A percentile compares a stretch with the other conserved stretches of the same genome.
phyloP scores from a whole-genome alignment of 352 stramenopile species.

The Phytophthora podocarpi region DNA sequence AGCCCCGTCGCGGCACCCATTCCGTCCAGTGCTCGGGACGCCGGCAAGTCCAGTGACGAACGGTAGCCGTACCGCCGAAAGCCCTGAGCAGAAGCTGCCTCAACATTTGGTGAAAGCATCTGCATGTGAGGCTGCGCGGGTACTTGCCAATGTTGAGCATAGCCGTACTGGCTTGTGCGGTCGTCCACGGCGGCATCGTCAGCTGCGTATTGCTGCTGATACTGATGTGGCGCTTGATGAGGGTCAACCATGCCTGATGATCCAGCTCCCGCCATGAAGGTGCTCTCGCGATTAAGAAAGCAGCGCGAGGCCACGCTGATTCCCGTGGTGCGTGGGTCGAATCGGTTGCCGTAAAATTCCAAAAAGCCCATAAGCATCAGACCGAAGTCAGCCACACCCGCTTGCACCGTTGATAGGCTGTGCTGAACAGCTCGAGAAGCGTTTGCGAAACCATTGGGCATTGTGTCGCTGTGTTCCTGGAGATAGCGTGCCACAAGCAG shows the following conservation, averaged over 20 bases:
- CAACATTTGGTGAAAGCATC: slow-evolving; percentile 51
- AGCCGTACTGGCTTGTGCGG: slow-evolving; percentile 49
- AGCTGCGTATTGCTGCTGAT: slow-evolving; percentile 48
- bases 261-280: slow-evolving; percentile 34
- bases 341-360: slow-evolving; percentile 97
- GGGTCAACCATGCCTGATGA: slow-evolving; percentile 28
- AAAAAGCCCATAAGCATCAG: slow-evolving; percentile 97
- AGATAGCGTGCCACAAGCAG: slow-evolving; percentile 96
- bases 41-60: slow-evolving; percentile 65
- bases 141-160: slow-evolving; percentile 67
- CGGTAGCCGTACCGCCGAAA: slow-evolving; percentile 73
- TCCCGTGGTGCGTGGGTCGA: slow-evolving; percentile 90
- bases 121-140: slow-evolving; percentile 44
- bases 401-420: slow-evolving; percentile 64
- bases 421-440: slow-evolving; percentile 62
- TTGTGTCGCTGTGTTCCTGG: slow-evolving; percentile 80
- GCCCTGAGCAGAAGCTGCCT: slow-evolving; percentile 62
- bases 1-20: slow-evolving; percentile 42
- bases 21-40: slow-evolving; percentile 32
- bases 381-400: slow-evolving; percentile 87
- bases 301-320: slow-evolving; percentile 88
- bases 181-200: slow-evolving; percentile 61
- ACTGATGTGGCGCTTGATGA: slow-evolving; percentile 53
- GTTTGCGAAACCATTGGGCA: slow-evolving; percentile 68
- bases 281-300: slow-evolving; percentile 82